A percentile compares a stretch with the other conserved stretches of the same genome.
phyloP scores from a whole-genome alignment of 495 filamentous ascomycete species.

The Astrocystis sublimbata region DNA sequence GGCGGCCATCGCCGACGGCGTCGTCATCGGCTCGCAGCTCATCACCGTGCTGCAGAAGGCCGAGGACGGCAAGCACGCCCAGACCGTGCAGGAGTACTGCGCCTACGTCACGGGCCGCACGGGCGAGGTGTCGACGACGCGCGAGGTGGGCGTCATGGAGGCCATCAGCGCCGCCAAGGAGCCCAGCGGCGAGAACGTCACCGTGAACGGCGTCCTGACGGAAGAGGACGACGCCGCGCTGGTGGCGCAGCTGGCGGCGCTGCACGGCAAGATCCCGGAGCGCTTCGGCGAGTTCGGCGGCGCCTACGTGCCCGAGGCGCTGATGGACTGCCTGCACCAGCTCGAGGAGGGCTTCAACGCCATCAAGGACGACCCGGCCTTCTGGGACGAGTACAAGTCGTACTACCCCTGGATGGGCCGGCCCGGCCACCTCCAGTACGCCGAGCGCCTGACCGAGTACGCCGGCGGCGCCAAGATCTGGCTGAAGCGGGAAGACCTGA shows the following conservation, averaged over 20 bases:
- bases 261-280: constrained; percentile 64
- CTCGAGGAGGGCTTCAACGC: constrained; percentile 89
- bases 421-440: constrained; percentile 86
- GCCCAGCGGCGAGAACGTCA: constrained; percentile 50
- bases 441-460: constrained; percentile 82
- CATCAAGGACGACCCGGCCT: constrained; percentile 79
- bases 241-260: constrained; percentile 45
- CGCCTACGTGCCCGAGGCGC: constrained; percentile 96
- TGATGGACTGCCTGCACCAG: constrained; percentile 95
- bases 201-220: constrained; percentile 61
- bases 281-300: constrained; percentile 97
- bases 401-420: constrained; percentile 99
- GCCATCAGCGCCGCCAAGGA: constrained; percentile 57
- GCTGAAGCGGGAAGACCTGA: constrained; percentile 93
- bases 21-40: constrained; percentile 96
- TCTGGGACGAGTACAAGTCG: constrained; percentile 96
- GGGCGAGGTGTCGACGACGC: constrained; percentile 47
- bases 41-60: constrained; percentile 76
- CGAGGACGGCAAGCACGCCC: constrained; percentile 64
- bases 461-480: constrained; percentile 92
- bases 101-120: constrained; percentile 71
- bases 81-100: constrained; percentile 84
- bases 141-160: constrained; percentile 66
- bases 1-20: constrained; percentile 81
- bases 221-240: constrained; percentile 44